A percentile compares a stretch with the other conserved stretches of the same genome.
Conservation (phyloP, 768 basidiomycete species). For the Omphalotus guepiniiformis region DNA sequence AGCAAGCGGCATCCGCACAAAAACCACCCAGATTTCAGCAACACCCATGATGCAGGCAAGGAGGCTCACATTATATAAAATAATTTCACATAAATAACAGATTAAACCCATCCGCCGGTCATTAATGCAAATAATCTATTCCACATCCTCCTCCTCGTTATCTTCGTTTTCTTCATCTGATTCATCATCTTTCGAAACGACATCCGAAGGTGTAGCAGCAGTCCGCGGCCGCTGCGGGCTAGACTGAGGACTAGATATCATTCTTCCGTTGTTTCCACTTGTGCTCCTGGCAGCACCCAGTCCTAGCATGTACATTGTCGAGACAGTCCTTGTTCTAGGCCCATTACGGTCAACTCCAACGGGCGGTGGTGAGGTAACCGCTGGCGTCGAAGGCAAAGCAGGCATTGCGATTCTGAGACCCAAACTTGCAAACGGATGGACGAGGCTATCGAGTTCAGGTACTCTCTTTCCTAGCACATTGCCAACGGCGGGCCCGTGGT, state of each 20-base stretch:
- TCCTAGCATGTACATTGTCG: slow-evolving; percentile 63
- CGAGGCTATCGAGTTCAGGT: slow-evolving; percentile 7
- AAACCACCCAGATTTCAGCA: too few relatives aligned
- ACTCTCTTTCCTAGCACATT: slow-evolving; percentile 22
- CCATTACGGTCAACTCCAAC: slow-evolving; percentile 15
- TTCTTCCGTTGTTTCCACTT: slow-evolving; percentile 4
- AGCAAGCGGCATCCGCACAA: too few relatives aligned
- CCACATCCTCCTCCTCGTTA: not conserved
- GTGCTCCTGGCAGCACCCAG: slow-evolving; percentile 40
- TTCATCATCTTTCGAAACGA: too few relatives aligned
- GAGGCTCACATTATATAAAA: too few relatives aligned
- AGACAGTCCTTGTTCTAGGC: slow-evolving; percentile 44
- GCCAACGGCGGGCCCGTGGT: not conserved
- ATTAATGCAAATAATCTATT: not conserved
- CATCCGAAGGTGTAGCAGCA: too few relatives aligned
- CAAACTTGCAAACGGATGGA: slow-evolving; percentile 42
- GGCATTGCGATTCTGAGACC: slow-evolving; percentile 61
- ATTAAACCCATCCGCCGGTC: too few relatives aligned
- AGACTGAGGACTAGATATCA: not conserved
- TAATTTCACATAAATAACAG: too few relatives aligned
- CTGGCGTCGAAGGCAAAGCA: slow-evolving; percentile 9
- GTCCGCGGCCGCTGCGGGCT: too few relatives aligned
- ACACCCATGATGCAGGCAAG: too few relatives aligned
- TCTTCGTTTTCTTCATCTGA: not conserved
- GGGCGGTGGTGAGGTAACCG: slow-evolving; percentile 1